These are phyloP conservation scores for Aspergillus baeticus DNA, from an alignment of 495 filamentous ascomycete species.

Conservation along the genomic window DNA sequence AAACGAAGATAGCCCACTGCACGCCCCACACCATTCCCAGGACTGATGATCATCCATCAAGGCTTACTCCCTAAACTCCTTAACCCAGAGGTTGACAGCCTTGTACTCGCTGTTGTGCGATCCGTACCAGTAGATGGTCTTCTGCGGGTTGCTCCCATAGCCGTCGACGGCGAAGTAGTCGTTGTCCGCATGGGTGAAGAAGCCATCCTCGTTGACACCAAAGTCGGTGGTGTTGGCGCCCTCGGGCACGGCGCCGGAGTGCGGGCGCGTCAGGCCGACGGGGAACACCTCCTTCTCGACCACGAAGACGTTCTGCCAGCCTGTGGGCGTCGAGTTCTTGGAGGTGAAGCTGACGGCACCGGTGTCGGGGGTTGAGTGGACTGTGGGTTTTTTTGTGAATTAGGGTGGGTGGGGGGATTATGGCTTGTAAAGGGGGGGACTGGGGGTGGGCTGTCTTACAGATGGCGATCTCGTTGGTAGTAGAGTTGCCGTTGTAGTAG, in stretches of 20 bases:
- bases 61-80: conserved; percentile 27
- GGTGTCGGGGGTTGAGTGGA: conserved; percentile 15
- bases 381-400: no score
- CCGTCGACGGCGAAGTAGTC: conserved; percentile 28
- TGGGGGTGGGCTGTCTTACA: conserved; percentile 18
- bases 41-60: no score
- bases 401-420: no score
- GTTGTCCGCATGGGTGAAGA: conserved; percentile 28
- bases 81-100: conserved; percentile 26
- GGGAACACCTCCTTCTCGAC: conserved; percentile 23
- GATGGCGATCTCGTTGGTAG: conserved; percentile 25
- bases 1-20: no score
- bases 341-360: conserved; percentile 27
- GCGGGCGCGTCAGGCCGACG: conserved; percentile 29
- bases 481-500: conserved; percentile 25
- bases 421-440: background rate
- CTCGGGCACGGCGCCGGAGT: conserved; percentile 30
- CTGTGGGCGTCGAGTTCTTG: conserved; percentile 23
- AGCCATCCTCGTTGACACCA: conserved; percentile 28
- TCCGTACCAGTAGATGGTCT: conserved; percentile 32
- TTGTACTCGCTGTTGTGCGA: conserved; percentile 24
- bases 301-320: conserved; percentile 33
- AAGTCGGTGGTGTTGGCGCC: conserved; percentile 27
- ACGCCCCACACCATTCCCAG: no score
- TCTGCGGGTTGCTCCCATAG: conserved; percentile 18